phyloP scores from a whole-genome alignment of 2,329 filamentous ascomycete genomes.

The Colletotrichum abscissum region DNA sequence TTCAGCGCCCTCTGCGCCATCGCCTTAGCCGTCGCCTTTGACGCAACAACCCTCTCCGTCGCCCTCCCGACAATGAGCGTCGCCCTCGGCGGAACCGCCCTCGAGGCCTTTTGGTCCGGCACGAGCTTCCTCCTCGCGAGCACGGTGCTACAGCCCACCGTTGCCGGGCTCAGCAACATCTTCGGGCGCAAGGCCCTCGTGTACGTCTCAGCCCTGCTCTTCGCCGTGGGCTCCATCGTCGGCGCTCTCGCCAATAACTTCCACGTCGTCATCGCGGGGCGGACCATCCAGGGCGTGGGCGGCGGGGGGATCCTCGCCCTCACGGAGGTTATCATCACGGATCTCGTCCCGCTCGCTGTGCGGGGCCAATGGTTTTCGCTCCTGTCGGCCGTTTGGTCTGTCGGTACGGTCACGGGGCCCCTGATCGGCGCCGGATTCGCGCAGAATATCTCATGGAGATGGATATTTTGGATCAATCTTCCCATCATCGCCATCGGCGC shows the following conservation, averaged over 20 bases:
- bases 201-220: slow-evolving; percentile 45
- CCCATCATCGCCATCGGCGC: slow-evolving; percentile 64
- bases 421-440: slow-evolving; percentile 65
- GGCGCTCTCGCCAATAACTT: slow-evolving; percentile 47
- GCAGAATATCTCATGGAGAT: slow-evolving; percentile 64
- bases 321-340: slow-evolving; percentile 57
- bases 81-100: slow-evolving; percentile 63
- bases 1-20: slow-evolving; percentile 65
- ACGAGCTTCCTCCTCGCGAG: slow-evolving; percentile 76
- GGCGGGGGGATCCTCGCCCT: slow-evolving; percentile 61
- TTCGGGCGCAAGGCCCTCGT: slow-evolving; percentile 48
- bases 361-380: slow-evolving; percentile 53
- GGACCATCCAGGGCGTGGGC: slow-evolving; percentile 62
- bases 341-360: slow-evolving; percentile 55
- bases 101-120: slow-evolving; percentile 78
- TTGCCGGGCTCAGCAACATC: slow-evolving; percentile 50
- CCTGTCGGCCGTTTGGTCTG: slow-evolving; percentile 60
- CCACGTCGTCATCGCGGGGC: slow-evolving; percentile 55
- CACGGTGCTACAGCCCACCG: slow-evolving; percentile 67
- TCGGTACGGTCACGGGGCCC: slow-evolving; percentile 66
- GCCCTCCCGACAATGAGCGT: slow-evolving; percentile 65
- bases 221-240: slow-evolving; percentile 53
- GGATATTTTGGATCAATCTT: slow-evolving; percentile 75
- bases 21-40: slow-evolving; percentile 71
- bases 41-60: slow-evolving; percentile 70